A percentile compares a stretch with the other conserved stretches of the same genome.
These are phyloP conservation scores for Lippia alba DNA, from an alignment of 305 asterid genomes.

Conservation along the genomic window DNA sequence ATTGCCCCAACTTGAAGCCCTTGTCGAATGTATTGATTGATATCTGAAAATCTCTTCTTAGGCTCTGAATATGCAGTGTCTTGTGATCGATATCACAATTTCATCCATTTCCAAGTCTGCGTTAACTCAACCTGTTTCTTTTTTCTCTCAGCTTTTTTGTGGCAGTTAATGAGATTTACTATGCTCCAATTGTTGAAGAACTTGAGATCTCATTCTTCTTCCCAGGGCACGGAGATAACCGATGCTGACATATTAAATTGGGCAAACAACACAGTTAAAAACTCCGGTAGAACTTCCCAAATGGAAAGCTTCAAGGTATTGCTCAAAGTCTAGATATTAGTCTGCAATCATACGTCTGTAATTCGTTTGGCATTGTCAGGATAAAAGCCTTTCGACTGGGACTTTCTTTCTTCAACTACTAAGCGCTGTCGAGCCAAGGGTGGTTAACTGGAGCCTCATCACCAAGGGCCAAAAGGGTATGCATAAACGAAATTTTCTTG, in stretches of 20 bases:
- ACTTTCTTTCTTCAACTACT: conserved; percentile 84
- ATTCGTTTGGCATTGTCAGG: conserved; percentile 45
- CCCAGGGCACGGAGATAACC: conserved; percentile 85
- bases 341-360: background rate
- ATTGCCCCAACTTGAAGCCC: conserved; percentile 13
- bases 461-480: conserved; percentile 89
- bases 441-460: conserved; percentile 91
- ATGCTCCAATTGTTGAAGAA: conserved; percentile 89
- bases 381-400: conserved; percentile 79
- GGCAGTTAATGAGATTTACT: conserved; percentile 94
- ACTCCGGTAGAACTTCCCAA: conserved; percentile 61
- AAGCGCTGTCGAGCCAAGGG: conserved; percentile 87
- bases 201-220: conserved; percentile 70
- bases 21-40: background rate
- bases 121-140: conserved; percentile 3
- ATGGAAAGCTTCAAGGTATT: conserved; percentile 92
- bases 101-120: background rate
- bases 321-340: background rate
- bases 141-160: conserved; percentile 63
- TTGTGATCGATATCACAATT: background rate
- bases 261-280: conserved; percentile 85
- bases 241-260: conserved; percentile 87
- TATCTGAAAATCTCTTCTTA: background rate
- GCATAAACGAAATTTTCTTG: conserved; percentile 2
- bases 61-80: background rate